Evolutionary conservation across 1,284 basidiomycete species (phyloP).

Genomic region (Ceratobasidium theobromae): DNA sequence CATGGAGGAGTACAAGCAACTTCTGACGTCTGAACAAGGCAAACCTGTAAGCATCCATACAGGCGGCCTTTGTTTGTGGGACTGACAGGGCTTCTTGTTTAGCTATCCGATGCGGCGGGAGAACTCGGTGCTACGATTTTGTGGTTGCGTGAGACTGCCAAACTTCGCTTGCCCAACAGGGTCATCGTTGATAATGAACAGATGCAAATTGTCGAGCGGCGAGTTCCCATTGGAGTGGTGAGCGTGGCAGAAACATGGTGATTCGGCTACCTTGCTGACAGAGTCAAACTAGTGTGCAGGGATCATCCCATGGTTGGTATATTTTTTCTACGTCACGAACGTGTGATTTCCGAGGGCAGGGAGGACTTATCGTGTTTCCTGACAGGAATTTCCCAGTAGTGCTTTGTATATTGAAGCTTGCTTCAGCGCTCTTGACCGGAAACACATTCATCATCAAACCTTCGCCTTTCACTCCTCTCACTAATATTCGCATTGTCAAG

Average conservation of each 20-base stretch:
- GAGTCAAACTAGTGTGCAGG: slow-evolving; percentile 2
- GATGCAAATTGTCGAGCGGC: slow-evolving; percentile 1
- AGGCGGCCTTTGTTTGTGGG: background rate
- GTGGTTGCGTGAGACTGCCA: slow-evolving; percentile 25
- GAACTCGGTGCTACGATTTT: background rate
- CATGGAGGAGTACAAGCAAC: background rate
- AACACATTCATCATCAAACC: slow-evolving; percentile 92
- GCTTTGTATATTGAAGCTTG: slow-evolving; percentile 69
- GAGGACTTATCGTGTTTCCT: background rate
- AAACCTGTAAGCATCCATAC: slow-evolving; percentile 1
- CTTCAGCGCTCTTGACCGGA: slow-evolving; percentile 83
- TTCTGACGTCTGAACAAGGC: slow-evolving; percentile 4
- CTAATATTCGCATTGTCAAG: slow-evolving; percentile 62
- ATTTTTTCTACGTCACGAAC: too few species aligned
- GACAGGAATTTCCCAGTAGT: slow-evolving; percentile 11
- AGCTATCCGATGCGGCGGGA: background rate
- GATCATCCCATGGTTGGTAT: slow-evolving; percentile 20
- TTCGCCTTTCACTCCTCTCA: slow-evolving; percentile 88
- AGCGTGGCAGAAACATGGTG: background rate
- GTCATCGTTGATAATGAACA: slow-evolving; percentile 22
- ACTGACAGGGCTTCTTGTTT: background rate
- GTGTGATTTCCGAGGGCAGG: background rate
- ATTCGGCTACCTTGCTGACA: background rate
- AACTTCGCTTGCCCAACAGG: slow-evolving; percentile 3
- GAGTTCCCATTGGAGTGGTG: slow-evolving; percentile 22